phyloP scores from a whole-genome alignment of 169 alveolate species.

The Cryptosporidium muris region DNA sequence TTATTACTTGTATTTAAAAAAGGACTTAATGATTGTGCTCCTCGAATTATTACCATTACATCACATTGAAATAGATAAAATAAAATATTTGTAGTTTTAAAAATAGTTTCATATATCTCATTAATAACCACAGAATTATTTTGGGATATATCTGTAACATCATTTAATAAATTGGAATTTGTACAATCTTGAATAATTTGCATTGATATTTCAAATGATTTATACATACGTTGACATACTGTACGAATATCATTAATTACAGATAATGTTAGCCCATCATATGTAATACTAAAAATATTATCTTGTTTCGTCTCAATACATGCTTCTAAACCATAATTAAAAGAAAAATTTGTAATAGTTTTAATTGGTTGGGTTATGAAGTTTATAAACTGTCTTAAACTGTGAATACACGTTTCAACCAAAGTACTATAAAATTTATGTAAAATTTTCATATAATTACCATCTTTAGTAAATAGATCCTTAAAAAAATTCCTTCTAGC shows the following conservation, averaged over 20 bases:
- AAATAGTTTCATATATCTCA: not conserved
- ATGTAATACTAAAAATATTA: slow-evolving; percentile 17
- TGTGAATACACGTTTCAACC: slow-evolving; percentile 3
- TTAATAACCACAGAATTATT: not conserved
- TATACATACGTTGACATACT: slow-evolving; percentile 22
- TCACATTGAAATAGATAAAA: not conserved
- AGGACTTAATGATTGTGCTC: too few relatives aligned
- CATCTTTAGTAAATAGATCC: not conserved
- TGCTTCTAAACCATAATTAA: slow-evolving; percentile 28
- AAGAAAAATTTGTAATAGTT: slow-evolving; percentile 24
- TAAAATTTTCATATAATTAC: not conserved
- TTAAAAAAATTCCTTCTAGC: slow-evolving; percentile 13
- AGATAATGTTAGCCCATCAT: slow-evolving; percentile 17
- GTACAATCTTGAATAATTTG: not conserved
- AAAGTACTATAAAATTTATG: slow-evolving; percentile 3
- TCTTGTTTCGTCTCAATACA: slow-evolving; percentile 16
- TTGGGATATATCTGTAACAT: not conserved
- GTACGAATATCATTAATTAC: slow-evolving; percentile 25
- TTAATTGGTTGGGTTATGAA: slow-evolving; percentile 9
- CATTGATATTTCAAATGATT: not conserved
- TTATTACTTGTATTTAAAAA: too few relatives aligned
- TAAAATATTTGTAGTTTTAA: not conserved
- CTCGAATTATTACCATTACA: not conserved
- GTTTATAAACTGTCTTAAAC: slow-evolving; percentile 12
- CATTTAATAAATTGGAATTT: not conserved